Conservation (phyloP, 1,139 yeast species). For the Pichiaceae sp. region DNA sequence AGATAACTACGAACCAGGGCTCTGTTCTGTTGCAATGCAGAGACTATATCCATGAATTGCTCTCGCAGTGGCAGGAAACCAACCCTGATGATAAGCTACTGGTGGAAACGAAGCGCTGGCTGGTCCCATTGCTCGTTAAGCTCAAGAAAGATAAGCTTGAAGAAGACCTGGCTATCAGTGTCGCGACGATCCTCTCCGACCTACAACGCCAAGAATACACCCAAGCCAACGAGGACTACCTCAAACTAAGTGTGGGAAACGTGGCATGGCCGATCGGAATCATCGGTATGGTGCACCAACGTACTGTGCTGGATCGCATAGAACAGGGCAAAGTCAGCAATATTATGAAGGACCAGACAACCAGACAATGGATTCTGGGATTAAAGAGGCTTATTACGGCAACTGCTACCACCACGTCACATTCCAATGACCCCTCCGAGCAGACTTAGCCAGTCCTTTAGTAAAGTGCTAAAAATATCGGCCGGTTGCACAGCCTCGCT, state of each 20-base stretch:
- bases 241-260: slow-evolving; percentile 75
- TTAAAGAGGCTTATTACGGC: slow-evolving; percentile 59
- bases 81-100: slow-evolving; percentile 22
- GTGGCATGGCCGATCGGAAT: slow-evolving; percentile 95
- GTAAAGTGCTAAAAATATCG: too few species aligned
- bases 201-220: slow-evolving; percentile 46
- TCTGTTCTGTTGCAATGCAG: slow-evolving; percentile 38
- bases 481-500: neutral
- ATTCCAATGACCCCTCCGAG: neutral
- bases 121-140: slow-evolving; percentile 53
- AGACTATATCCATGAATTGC: slow-evolving; percentile 37
- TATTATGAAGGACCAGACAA: slow-evolving; percentile 69
- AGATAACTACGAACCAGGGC: slow-evolving; percentile 21
- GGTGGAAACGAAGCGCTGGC: slow-evolving; percentile 49
- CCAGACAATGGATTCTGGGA: slow-evolving; percentile 71
- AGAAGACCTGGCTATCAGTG: slow-evolving; percentile 40
- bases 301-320: slow-evolving; percentile 47
- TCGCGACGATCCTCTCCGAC: slow-evolving; percentile 53
- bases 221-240: slow-evolving; percentile 61
- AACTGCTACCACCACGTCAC: neutral
- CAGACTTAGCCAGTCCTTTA: too few species aligned
- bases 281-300: slow-evolving; percentile 64
- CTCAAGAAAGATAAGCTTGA: slow-evolving; percentile 42
- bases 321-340: slow-evolving; percentile 39
- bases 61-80: slow-evolving; percentile 36